Evolutionary conservation across 1,284 basidiomycete genomes (phyloP), one percentile per base, ranked within the genome.

Genomic region (Fomitiporia mediterranea): DNA sequence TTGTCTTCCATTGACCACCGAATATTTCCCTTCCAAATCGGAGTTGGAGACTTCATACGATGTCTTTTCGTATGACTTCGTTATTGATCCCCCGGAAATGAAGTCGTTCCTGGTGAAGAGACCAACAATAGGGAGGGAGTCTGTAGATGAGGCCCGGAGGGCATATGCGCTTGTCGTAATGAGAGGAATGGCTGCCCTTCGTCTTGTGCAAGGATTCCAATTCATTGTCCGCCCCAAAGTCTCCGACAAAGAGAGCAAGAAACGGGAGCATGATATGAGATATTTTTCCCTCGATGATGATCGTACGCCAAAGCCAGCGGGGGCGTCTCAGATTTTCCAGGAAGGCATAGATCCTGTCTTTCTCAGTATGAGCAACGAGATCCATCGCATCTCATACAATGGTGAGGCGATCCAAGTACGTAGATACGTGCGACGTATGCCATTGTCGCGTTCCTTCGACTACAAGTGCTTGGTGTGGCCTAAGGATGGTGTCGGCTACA

Each of bases 401-500:
- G 89, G 90, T 17, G 90, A 94, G 62, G 81, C 85, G 19, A 91
- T 98, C 60, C 88, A 94, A 63, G 93, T 98, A 8, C 82, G 89
- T 65, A 79, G 94, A 21, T 94, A 94, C 68, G 87, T 94, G 21
- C 79, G 94, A 44, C 81, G 89, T 61, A 81, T 89, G 71, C 81
- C 79, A 32, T 78, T 69, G 63, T 82, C 76, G 61, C 69, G 79
- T 23, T 80, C 88, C 0, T 83, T 89, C 62, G 74, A 82, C 17
- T 98, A 98, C 70, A 79, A 88, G 61, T 95, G 93, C 65, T 77
- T 97, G 53, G 91, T 98, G 57, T 98, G 94, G 94, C 92, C 95
- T 15, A 89, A 92, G 63, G 76, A 91, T 37, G 90, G 92, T 53
- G 82, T 83, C 23, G 92, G 90, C 0, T 97, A 95, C 68, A 92